Conservation (phyloP, 805 yeast genomes). For the Clavispora santaluciae region DNA sequence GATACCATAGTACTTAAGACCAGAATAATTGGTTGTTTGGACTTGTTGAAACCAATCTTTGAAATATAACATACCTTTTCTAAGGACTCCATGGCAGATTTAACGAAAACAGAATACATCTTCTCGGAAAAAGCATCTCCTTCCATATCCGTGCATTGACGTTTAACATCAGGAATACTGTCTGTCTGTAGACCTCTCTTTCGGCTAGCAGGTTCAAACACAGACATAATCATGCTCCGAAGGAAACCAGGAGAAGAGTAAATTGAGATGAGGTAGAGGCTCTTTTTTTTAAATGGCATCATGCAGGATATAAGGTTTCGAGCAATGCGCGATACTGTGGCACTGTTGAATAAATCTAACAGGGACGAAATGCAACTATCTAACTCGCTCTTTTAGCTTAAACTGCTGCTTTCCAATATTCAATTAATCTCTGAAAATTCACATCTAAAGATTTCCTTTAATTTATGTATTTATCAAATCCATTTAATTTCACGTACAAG, state of each 20-base stretch:
- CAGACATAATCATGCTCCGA: constrained; percentile 31
- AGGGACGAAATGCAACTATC: no score
- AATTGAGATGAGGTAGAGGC: constrained; percentile 4
- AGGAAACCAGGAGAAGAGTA: background rate
- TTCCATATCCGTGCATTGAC: constrained; percentile 15
- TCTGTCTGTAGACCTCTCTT: constrained; percentile 21
- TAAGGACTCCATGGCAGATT: constrained; percentile 64
- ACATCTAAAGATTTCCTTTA: no score
- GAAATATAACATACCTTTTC: constrained; percentile 42
- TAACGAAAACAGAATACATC: constrained; percentile 45
- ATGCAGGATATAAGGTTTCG: constrained; percentile 2
- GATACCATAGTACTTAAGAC: background rate
- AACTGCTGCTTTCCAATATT: no score
- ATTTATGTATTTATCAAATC: no score
- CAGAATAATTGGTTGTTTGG: background rate
- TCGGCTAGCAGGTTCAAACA: constrained; percentile 33
- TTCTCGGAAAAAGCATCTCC: constrained; percentile 27
- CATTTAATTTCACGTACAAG: no score
- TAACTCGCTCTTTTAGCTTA: no score
- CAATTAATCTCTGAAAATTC: no score
- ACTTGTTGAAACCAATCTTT: background rate
- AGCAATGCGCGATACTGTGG: background rate
- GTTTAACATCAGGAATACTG: constrained; percentile 15
- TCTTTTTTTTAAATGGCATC: constrained; percentile 1
- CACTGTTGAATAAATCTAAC: no score